Evolutionary conservation across 2,329 filamentous ascomycete species (phyloP).

Genomic region (Zalaria obscura): DNA sequence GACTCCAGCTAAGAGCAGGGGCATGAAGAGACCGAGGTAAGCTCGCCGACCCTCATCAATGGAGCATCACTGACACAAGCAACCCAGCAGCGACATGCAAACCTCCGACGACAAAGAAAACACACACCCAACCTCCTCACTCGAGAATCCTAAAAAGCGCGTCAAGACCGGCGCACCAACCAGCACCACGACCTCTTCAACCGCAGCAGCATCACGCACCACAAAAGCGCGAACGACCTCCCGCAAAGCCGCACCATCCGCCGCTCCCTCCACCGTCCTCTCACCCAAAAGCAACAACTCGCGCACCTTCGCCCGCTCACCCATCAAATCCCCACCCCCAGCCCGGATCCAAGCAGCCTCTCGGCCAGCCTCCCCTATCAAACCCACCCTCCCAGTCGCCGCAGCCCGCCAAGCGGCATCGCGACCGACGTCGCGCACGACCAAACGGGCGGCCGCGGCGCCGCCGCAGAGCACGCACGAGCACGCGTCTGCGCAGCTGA

Average conservation of each 20-base stretch:
- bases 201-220: slow-evolving; percentile 14
- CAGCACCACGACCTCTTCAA: slow-evolving; percentile 19
- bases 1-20: slow-evolving; percentile 5
- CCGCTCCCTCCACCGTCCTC: slow-evolving; percentile 42
- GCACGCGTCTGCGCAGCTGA: slow-evolving; percentile 47
- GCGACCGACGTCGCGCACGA: not conserved
- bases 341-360: slow-evolving; percentile 48
- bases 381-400: not conserved
- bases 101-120: slow-evolving; percentile 65
- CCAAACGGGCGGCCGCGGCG: slow-evolving; percentile 4
- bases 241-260: slow-evolving; percentile 21
- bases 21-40: slow-evolving; percentile 19
- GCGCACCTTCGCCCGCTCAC: slow-evolving; percentile 47
- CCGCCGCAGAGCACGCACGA: slow-evolving; percentile 28
- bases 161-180: slow-evolving; percentile 24
- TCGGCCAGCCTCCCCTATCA: slow-evolving; percentile 3
- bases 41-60: slow-evolving; percentile 10
- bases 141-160: slow-evolving; percentile 59
- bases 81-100: slow-evolving; percentile 44
- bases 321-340: slow-evolving; percentile 29
- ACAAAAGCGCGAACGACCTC: slow-evolving; percentile 18
- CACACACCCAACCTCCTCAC: slow-evolving; percentile 33
- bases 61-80: slow-evolving; percentile 12
- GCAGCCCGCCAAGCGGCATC: not conserved
- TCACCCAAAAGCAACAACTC: slow-evolving; percentile 77